Evolutionary conservation across 352 stramenopile species (phyloP).

Genomic region (Phytopythium mirpurense): DNA sequence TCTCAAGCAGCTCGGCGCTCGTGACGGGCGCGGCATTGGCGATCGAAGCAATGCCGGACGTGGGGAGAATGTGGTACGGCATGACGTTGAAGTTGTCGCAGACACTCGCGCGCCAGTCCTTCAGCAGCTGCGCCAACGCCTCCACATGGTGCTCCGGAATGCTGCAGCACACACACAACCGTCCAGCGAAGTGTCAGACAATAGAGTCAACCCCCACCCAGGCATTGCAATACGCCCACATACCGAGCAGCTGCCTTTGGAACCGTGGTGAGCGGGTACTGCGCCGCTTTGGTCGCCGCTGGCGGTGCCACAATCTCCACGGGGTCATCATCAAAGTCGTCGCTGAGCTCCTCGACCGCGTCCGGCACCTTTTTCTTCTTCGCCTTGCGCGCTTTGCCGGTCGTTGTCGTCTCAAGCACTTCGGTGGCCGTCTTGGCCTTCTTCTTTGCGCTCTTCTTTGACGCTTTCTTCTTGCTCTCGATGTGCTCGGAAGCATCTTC

Average conservation of each 20-base stretch:
- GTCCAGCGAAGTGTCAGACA: no score
- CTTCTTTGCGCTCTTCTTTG: constrained; percentile 30
- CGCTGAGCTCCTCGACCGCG: constrained; percentile 50
- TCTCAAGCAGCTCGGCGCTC: constrained; percentile 69
- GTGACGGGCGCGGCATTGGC: constrained; percentile 72
- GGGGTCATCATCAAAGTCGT: constrained; percentile 49
- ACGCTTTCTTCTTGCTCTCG: constrained; percentile 27
- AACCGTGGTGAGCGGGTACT: constrained; percentile 53
- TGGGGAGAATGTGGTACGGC: constrained; percentile 86
- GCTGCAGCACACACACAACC: constrained; percentile 19
- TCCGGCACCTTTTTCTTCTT: constrained; percentile 35
- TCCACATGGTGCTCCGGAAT: constrained; percentile 70
- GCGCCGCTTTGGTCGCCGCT: constrained; percentile 7
- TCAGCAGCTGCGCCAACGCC: constrained; percentile 68
- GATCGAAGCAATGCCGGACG: constrained; percentile 72
- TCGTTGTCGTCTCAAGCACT: no score
- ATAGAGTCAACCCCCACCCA: no score
- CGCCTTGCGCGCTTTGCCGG: constrained; percentile 14
- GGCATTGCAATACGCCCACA: constrained; percentile 1
- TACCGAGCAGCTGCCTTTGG: constrained; percentile 45
- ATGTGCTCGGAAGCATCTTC: constrained; percentile 16
- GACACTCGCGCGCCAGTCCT: constrained; percentile 83
- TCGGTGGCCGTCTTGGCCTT: constrained; percentile 19
- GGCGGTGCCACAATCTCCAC: constrained; percentile 20
- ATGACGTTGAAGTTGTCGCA: constrained; percentile 85